Evolutionary conservation across 202 grass and related monocot species (phyloP).

Genomic region (Digitaria exilis): DNA sequence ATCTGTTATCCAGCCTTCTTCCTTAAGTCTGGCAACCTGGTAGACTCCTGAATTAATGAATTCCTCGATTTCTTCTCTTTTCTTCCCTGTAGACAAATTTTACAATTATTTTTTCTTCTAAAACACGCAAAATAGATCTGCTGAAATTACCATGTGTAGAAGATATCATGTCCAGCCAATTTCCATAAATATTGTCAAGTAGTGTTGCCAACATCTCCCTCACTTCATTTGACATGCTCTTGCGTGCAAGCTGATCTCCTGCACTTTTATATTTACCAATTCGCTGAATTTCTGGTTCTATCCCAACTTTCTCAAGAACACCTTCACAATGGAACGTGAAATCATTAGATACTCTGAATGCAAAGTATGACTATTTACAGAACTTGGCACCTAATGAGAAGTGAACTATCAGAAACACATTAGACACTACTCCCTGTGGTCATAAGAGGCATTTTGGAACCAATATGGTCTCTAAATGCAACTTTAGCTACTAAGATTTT

Average conservation of each 20-base stretch:
- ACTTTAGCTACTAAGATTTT: neutral
- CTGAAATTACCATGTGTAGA: constrained; percentile 61
- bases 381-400: constrained; percentile 18
- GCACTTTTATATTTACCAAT: constrained; percentile 95
- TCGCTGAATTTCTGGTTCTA: constrained; percentile 82
- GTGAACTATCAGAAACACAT: constrained; percentile 35
- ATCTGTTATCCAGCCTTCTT: constrained; percentile 97
- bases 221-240: constrained; percentile 89
- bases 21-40: constrained; percentile 85
- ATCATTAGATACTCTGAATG: constrained; percentile 24
- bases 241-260: constrained; percentile 74
- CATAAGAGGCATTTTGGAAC: neutral
- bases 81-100: constrained; percentile 76
- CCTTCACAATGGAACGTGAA: constrained; percentile 43
- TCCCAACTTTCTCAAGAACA: constrained; percentile 80
- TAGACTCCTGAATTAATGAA: constrained; percentile 97
- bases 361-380: constrained; percentile 6
- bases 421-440: neutral
- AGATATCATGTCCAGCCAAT: constrained; percentile 94
- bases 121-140: constrained; percentile 33
- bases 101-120: constrained; percentile 17
- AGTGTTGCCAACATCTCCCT: constrained; percentile 79
- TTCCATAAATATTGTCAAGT: constrained; percentile 93
- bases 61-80: constrained; percentile 74
- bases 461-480: neutral